These are phyloP conservation scores for Phytophthora megakarya DNA, from an alignment of 352 stramenopile species.

Conservation along the genomic window DNA sequence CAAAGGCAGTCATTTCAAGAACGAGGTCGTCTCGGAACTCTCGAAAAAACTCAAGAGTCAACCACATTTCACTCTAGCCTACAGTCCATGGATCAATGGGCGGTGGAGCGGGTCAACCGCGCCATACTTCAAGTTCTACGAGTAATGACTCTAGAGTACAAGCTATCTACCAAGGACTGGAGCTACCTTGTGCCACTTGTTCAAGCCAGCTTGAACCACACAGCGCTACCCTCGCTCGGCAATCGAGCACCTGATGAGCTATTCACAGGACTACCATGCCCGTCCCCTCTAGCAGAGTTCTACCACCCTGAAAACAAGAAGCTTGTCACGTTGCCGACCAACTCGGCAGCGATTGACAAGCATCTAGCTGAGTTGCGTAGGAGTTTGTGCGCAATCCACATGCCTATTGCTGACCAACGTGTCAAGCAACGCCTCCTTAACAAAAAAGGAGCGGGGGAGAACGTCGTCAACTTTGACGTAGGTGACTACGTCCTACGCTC, in stretches of 20 bases:
- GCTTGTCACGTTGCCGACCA: neutral
- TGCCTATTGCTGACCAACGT: neutral
- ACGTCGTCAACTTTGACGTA: slow-evolving; percentile 17
- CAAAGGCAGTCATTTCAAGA: slow-evolving; percentile 1
- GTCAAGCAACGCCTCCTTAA: slow-evolving; percentile 13
- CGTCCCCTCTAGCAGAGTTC: slow-evolving; percentile 11
- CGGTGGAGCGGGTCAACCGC: slow-evolving; percentile 31
- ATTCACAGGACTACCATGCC: slow-evolving; percentile 18
- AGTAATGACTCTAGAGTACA: slow-evolving; percentile 29
- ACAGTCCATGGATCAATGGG: slow-evolving; percentile 42
- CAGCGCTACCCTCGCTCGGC: slow-evolving; percentile 24
- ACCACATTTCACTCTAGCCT: slow-evolving; percentile 35
- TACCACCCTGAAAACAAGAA: neutral
- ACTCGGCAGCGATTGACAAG: neutral
- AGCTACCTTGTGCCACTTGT: slow-evolving; percentile 30
- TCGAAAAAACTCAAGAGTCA: no score
- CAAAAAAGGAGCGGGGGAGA: slow-evolving; percentile 8
- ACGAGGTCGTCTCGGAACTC: no score
- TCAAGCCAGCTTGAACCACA: slow-evolving; percentile 40
- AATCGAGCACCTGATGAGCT: slow-evolving; percentile 26
- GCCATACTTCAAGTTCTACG: no score
- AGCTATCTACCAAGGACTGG: slow-evolving; percentile 28
- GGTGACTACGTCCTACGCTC: slow-evolving; percentile 12
- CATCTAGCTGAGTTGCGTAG: neutral
- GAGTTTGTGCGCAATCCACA: slow-evolving; percentile 11